Evolutionary conservation across 345 rosid genomes (phyloP), one percentile per base, ranked within the genome.

Genomic region (Lumnitzera racemosa): DNA sequence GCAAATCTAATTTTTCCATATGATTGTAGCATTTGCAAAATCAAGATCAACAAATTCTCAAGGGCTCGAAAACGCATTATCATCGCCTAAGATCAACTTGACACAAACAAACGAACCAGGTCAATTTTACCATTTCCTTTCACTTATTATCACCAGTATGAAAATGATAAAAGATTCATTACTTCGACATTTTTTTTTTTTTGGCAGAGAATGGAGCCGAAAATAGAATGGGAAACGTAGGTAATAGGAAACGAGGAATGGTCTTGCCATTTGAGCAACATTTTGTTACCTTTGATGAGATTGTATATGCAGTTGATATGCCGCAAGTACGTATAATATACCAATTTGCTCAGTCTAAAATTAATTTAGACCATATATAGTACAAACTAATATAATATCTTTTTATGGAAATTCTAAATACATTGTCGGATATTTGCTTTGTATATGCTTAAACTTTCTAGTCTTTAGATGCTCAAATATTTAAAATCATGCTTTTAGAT

Each of bases 201-300:
- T 20, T 20, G 0, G 20, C 17, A 14, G 16, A 51, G 23, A 2
- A 9, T 10, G 23, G 12, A 51, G 55, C 16, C 29, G 49, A 25
- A 55, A 15, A 49, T 41, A 2, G 29, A 15, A 16, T 27, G 10
- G 46, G 49, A 59, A 58, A 63, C 68, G 61, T 63, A 72, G 51
- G 55, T 58, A 61, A 24, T 29, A 82, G 65, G 68, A 82, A 70
- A 56, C 78, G 46, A 68, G 96, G 94, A 67, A 82, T 84, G 88
- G 79, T 86, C 57, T 85, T 89, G 74, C 94, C 96, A 58, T 89
- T 84, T 67, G 80, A 82, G 72, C 94, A 78, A 54, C 83, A 73
- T 72, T 80, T 78, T 12, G 70, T 89, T 25, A 73, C 87, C 25
- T 89, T 89, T 24, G 80, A 84, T 60, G 69, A 80, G 23, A 60